phyloP scores from a whole-genome alignment of 177 flowering plant species.

The Vitis hybrid region DNA sequence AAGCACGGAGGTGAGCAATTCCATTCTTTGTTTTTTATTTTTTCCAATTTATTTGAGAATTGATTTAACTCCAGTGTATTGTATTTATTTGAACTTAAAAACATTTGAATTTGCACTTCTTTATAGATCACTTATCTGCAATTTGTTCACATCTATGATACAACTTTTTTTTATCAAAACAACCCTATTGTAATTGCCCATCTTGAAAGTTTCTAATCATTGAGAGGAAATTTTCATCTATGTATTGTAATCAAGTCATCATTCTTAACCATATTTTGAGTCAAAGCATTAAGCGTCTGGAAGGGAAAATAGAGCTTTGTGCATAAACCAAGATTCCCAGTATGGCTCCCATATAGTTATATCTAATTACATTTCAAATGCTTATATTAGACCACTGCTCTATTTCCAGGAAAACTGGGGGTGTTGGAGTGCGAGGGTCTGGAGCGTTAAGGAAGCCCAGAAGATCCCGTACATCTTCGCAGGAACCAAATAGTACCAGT shows the following conservation, averaged over 20 bases:
- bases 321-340: no score
- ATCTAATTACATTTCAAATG: neutral
- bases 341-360: no score
- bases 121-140: no score
- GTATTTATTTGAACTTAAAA: no score
- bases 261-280: no score
- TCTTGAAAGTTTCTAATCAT: neutral
- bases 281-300: no score
- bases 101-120: no score
- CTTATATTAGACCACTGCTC: neutral
- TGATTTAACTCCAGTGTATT: no score
- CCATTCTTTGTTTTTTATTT: neutral
- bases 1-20: constrained; percentile 52
- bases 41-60: neutral
- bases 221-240: neutral
- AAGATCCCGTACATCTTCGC: constrained; percentile 35
- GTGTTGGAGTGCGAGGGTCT: constrained; percentile 37
- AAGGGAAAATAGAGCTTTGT: no score
- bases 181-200: neutral
- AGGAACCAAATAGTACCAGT: constrained; percentile 32
- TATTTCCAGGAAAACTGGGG: constrained; percentile 50
- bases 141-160: no score
- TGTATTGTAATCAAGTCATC: no score
- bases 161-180: no score
- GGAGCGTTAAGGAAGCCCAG: constrained; percentile 45